Percentiles rank a stretch among this genome's conserved stretches.
These are phyloP conservation scores for Trichomonas vaginalis DNA, from an alignment of 208 protist species.

Conservation along the genomic window DNA sequence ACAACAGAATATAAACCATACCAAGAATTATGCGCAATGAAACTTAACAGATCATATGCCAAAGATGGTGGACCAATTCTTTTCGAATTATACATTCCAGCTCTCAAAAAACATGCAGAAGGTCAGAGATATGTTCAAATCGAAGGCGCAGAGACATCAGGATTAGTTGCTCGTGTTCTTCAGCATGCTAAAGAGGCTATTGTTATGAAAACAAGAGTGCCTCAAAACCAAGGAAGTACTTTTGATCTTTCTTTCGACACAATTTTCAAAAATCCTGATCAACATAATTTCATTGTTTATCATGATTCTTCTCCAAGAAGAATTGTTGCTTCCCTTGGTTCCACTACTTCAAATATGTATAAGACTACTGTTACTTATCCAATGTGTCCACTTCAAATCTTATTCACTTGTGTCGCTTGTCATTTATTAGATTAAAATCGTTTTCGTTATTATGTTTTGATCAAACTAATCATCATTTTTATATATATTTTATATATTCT, in stretches of 20 bases:
- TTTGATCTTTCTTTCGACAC: not conserved
- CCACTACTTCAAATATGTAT: no score
- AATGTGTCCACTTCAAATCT: not conserved
- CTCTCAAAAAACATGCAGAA: not conserved
- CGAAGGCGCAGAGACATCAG: not conserved
- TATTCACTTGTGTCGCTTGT: not conserved
- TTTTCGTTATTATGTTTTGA: no score
- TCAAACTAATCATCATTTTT: no score
- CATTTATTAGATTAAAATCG: no score
- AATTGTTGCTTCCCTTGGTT: not conserved
- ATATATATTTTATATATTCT: no score
- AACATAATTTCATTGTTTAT: not conserved
- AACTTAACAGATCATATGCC: not conserved
- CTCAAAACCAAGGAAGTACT: not conserved
- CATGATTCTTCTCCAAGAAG: not conserved
- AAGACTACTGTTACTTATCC: not conserved
- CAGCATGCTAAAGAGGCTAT: not conserved
- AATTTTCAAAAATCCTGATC: not conserved
- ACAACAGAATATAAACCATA: not conserved
- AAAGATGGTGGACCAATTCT: not conserved
- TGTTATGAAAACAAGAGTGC: not conserved
- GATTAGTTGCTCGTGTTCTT: not conserved
- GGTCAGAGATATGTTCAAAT: not conserved
- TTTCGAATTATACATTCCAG: not conserved
- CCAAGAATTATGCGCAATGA: not conserved